Base-by-base conservation (phyloP, 129 eudicot genomes). In the Lonicera japonica region DNA sequence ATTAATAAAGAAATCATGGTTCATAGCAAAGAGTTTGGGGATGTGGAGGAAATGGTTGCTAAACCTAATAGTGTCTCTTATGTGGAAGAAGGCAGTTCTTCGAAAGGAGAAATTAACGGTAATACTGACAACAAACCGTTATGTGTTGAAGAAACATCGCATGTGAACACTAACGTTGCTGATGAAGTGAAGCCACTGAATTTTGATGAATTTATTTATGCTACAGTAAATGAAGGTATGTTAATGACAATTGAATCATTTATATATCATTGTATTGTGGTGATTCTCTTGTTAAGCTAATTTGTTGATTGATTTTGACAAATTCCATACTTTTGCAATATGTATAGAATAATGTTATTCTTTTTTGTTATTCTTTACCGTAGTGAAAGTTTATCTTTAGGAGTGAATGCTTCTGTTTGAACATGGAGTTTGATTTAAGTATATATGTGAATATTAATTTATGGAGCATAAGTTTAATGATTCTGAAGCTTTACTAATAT, bases 211-310 rank as follows among this genome's bases (percentile, higher is more conserved):
- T 82, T 69, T 71, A 65, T 52, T 63, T 76, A 90, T 9, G 81
- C 91, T 55, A 68, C 77, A 25, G 95, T n/a, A 84, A 56, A 61
- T 88, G 78, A 96, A 85, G 99, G 99, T 92, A 82, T 55, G 79
- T 56, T 56, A 25, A 40, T 60, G 58, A 11, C 7, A 41, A 34
- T 18, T 46, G 12, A n/a, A 17, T 39, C 21, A n/a, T n/a, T n/a
- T n/a, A n/a, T n/a, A n/a, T 21, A 20, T 20, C 52, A 4, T 46
- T 21, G n/a, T 13, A 8, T 18, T 2, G 25, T 5, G 52, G 15
- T 34, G 46, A 5, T 8, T 15, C 24, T 19, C 38, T 65, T 36
- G 9, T 15, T 29, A 16, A 16, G 25, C 2, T 18, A 8, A 2
- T 67, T 1, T 21, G 7, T 21, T n/a, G n/a, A n/a, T n/a, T n/a